Conservation (phyloP, 2,329 filamentous ascomycete genomes). For the Aaosphaeria arxii region DNA sequence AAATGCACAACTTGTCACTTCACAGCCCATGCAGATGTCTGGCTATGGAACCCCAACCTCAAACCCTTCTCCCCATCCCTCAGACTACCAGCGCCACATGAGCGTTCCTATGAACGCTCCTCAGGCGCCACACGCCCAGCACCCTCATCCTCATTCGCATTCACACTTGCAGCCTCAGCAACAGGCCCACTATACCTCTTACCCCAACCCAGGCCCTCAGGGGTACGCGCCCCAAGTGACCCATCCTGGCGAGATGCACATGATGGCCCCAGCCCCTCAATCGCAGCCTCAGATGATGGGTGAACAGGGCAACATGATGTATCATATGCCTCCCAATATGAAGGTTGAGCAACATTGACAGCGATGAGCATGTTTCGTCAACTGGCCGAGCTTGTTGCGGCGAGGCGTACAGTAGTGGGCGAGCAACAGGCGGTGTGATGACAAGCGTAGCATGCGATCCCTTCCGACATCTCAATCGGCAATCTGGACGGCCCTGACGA, state of each 20-base stretch:
- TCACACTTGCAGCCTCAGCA: constrained; percentile 3
- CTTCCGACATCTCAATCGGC: too few species aligned
- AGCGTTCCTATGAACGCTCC: constrained; percentile 32
- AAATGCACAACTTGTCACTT: constrained; percentile 33
- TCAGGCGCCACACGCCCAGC: constrained; percentile 20
- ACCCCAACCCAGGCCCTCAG: constrained; percentile 25
- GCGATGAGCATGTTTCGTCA: too few species aligned
- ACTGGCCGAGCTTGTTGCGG: too few species aligned
- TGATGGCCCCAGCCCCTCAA: constrained; percentile 35
- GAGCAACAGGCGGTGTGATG: too few species aligned
- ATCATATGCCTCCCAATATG: constrained; percentile 39
- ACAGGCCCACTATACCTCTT: constrained; percentile 19
- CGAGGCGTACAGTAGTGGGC: too few species aligned
- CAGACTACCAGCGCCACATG: constrained; percentile 37
- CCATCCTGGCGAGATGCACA: constrained; percentile 34
- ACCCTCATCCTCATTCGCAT: constrained; percentile 23
- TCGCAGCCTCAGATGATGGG: constrained; percentile 36
- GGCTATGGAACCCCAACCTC: constrained; percentile 37
- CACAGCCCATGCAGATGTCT: constrained; percentile 35
- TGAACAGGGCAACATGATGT: constrained; percentile 40
- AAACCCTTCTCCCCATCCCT: constrained; percentile 33
- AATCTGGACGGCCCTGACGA: too few species aligned
- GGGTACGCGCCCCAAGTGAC: constrained; percentile 32
- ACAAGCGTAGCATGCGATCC: too few species aligned
- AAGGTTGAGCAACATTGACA: constrained; percentile 35